Evolutionary conservation across 345 rosid genomes (phyloP), one percentile per base, ranked within the genome.

Genomic region (Populus euphratica): DNA sequence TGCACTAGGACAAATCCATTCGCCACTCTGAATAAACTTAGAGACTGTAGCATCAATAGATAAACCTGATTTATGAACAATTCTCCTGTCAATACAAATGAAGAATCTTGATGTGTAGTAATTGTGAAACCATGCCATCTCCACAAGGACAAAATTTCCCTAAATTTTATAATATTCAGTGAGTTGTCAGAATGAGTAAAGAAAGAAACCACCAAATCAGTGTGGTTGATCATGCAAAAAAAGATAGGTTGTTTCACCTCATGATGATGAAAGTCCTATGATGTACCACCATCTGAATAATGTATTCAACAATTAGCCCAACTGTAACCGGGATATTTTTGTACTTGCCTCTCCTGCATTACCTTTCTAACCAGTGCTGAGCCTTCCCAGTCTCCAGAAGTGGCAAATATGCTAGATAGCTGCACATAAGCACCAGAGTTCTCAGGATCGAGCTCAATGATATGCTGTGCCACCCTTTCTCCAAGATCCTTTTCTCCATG

Each of bases 401-500:
- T 79, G 75, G 98, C 94, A 67, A 90, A 86, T 67, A 94, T 79
- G 72, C 81, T 79, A 5, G 97, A 91, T 25, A 93, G 79, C 84
- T 88, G 95, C 8, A 91, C 87, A 75, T 93, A 93, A 76, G 97
- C 97, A 75, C 84, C 83, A 16, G 95, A 81, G 69, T 91, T 90
- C 82, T 84, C 91, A 18, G 98, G 97, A 85, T 94, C 94, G 21
- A 93, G 91, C 81, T 88, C 87, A 73, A 91, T 85, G 73, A 94
- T 90, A 77, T 76, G 77, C 80, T 84, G 85, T 17, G 93, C 97
- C 76, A 90, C 93, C 78, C 83, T 87, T 85, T 83, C 86, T 77
- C 97, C 97, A n/a, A 89, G 86, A 81, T 52, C 77, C 80, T 74
- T 90, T 41, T 87, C 67, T 83, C 97, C 94, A 79, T 93, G 85